phyloP scores from a whole-genome alignment of 2,329 filamentous ascomycete genomes.

The Lomentospora prolificans region DNA sequence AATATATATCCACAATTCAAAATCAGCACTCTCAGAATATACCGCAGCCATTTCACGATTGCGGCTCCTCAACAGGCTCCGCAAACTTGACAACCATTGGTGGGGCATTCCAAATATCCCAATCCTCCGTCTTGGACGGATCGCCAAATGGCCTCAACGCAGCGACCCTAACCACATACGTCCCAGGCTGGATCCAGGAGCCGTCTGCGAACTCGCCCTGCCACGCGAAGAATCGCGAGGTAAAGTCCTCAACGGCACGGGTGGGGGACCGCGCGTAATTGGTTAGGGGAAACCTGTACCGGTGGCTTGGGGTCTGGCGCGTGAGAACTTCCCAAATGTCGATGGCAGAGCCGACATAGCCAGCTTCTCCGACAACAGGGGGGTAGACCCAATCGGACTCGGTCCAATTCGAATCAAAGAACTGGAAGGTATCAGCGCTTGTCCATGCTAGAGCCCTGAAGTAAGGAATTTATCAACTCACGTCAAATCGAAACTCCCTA shows the following conservation, averaged over 20 bases:
- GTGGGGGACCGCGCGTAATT: not conserved
- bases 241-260: slow-evolving; percentile 2
- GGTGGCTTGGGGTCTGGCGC: not conserved
- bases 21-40: no score
- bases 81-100: slow-evolving; percentile 6
- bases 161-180: slow-evolving; percentile 18
- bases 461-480: slow-evolving; percentile 4
- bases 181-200: slow-evolving; percentile 16
- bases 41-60: no score
- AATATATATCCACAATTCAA: no score
- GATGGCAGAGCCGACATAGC: slow-evolving; percentile 31
- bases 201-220: slow-evolving; percentile 19
- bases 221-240: slow-evolving; percentile 16
- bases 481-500: slow-evolving; percentile 11
- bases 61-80: not conserved
- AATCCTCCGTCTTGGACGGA: slow-evolving; percentile 11
- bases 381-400: slow-evolving; percentile 33
- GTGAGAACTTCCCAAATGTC: slow-evolving; percentile 11
- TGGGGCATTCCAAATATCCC: slow-evolving; percentile 18
- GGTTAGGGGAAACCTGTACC: not conserved
- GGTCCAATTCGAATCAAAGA: slow-evolving; percentile 25
- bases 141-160: slow-evolving; percentile 18
- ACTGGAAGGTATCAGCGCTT: slow-evolving; percentile 4
- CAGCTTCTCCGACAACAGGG: slow-evolving; percentile 23
- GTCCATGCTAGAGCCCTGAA: not conserved